These are phyloP conservation scores for Monilinia fructigena DNA, from an alignment of 2,329 filamentous ascomycete genomes.

Conservation along the genomic window DNA sequence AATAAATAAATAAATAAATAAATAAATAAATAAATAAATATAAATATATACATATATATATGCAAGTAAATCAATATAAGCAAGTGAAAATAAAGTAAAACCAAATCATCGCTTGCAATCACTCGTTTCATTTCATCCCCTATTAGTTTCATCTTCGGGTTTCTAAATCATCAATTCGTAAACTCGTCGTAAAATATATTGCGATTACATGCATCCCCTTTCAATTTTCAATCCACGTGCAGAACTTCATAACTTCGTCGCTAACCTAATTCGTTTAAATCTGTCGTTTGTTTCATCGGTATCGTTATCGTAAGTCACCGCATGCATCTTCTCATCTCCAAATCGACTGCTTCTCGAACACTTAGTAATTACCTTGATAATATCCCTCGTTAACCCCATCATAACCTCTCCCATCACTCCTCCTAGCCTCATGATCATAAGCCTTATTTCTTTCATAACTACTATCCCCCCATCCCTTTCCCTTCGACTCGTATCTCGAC, in stretches of 20 bases:
- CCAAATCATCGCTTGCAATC: too few species aligned
- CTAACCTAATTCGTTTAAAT: too few species aligned
- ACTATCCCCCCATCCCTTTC: not conserved
- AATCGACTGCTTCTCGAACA: not conserved
- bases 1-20: too few species aligned
- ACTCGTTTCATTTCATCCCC: too few species aligned
- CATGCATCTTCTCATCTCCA: not conserved
- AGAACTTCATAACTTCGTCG: too few species aligned
- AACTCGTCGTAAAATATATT: not conserved
- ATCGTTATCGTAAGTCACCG: not conserved
- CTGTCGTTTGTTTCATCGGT: not conserved
- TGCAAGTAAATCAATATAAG: too few species aligned
- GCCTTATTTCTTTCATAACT: not conserved
- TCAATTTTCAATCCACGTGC: not conserved
- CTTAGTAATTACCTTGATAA: not conserved
- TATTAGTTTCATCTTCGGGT: too few species aligned
- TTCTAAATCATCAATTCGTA: not conserved
- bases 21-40: too few species aligned
- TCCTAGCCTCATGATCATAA: not conserved
- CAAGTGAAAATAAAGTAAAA: too few species aligned
- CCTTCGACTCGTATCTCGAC: not conserved
- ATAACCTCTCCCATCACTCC: not conserved
- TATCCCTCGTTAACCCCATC: not conserved
- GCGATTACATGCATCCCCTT: too few species aligned
- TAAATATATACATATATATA: too few species aligned